Conservation (phyloP, 2,329 filamentous ascomycete species). For the Penicillium verrucosum region DNA sequence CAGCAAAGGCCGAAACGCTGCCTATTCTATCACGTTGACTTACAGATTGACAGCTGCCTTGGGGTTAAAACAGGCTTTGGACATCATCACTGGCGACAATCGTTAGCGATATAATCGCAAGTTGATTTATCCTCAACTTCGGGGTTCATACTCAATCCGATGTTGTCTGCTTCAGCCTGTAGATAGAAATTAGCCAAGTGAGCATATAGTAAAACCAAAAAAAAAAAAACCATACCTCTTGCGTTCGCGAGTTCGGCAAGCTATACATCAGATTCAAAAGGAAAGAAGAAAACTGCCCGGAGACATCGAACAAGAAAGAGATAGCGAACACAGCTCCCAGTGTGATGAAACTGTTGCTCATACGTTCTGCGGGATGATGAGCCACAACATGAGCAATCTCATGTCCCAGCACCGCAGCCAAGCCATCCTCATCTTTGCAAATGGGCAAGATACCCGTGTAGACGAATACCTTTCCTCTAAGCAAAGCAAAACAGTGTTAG, state of each 20-base stretch:
- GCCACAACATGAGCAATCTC: slow-evolving; percentile 64
- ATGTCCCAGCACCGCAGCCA: slow-evolving; percentile 61
- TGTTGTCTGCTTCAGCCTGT: slow-evolving; percentile 58
- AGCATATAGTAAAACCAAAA: not conserved
- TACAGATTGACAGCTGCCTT: slow-evolving; percentile 53
- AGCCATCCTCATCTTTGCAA: slow-evolving; percentile 54
- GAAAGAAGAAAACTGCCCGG: slow-evolving; percentile 37
- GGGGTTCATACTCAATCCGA: slow-evolving; percentile 49
- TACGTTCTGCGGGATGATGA: slow-evolving; percentile 54
- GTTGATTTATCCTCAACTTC: not conserved
- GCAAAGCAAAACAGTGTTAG: slow-evolving; percentile 3
- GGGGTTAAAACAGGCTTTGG: slow-evolving; percentile 59
- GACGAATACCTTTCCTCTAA: slow-evolving; percentile 61
- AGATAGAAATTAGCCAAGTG: slow-evolving; percentile 9
- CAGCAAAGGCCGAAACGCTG: not conserved
- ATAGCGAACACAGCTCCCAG: slow-evolving; percentile 28
- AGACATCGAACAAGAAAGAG: slow-evolving; percentile 40
- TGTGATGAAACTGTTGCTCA: slow-evolving; percentile 46
- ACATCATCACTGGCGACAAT: slow-evolving; percentile 55
- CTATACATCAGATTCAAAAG: slow-evolving; percentile 51
- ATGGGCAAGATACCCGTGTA: slow-evolving; percentile 60
- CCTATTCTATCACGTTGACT: slow-evolving; percentile 10
- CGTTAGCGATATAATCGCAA: slow-evolving; percentile 14
- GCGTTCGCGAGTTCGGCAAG: slow-evolving; percentile 55
- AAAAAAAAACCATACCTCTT: slow-evolving; percentile 45